Base-by-base conservation (phyloP, 2,329 filamentous ascomycete genomes). In the Claviceps citrina region DNA sequence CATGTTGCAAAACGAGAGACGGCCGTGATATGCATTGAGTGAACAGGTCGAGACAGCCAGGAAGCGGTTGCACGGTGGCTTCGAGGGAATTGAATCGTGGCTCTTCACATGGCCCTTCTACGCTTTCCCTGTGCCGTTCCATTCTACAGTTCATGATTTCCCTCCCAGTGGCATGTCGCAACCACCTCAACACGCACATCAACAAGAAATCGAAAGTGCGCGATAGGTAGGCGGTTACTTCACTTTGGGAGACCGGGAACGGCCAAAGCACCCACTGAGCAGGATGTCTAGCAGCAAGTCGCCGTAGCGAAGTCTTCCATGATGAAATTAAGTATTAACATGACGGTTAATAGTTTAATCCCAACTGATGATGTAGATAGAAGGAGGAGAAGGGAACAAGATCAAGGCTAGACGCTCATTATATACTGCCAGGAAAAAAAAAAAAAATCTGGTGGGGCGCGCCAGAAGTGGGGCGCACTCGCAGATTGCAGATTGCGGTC, bases 221-320 rank as follows among this genome's bases (percentile, higher is more conserved):
- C 67, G 62, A 54, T 62, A 59, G 46, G 60, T 56, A 63, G 65
- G 64, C 57, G 54, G 53, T 63, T 59, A 61, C 64, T 53, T 64
- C 60, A 45, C 50, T 70, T 44, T 64, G 49, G 66, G 65, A 57
- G 67, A 67, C 67, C 65, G 67, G 67, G 67, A 70, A 70, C 67
- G 67, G 66, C 68, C 63, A 65, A 59, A 59, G 67, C 60, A 67
- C 62, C 61, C 63, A 70, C 62, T 53, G 62, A 54, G 24, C 34
- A 39, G 38, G 55, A 54, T 64, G 65, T 62, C 66, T 64, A 65
- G 67, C 66, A 70, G 67, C 66, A 68, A 67, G 65, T 65, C 66
- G 63, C 66, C 53, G 56, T 57, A 54, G 67, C 64, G 67, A 65
- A 70, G 67, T 66, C 67, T 57, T 42, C 63, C 66, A 54, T 52